Percentiles rank a stretch among this genome's conserved stretches.
These are phyloP conservation scores for Calocybe cyanea DNA, from an alignment of 768 basidiomycete genomes.

Conservation along the genomic window DNA sequence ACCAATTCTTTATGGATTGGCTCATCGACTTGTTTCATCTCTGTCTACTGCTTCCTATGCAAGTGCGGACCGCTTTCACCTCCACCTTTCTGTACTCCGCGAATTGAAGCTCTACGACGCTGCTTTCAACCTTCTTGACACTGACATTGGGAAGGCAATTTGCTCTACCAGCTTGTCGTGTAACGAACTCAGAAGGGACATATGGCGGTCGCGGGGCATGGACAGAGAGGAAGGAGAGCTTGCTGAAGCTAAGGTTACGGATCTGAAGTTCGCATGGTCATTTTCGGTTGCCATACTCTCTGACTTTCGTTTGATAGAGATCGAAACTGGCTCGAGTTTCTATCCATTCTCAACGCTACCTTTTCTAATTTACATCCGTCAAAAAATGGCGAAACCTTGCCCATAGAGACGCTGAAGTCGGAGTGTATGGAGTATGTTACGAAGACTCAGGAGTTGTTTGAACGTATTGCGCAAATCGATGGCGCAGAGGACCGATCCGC, in stretches of 20 bases:
- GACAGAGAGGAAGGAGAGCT: constrained; percentile 57
- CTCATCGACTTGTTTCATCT: constrained; percentile 67
- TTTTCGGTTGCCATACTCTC: background rate
- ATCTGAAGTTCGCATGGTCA: constrained; percentile 49
- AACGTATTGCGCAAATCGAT: constrained; percentile 56
- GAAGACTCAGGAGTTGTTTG: constrained; percentile 50
- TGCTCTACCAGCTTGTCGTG: constrained; percentile 70
- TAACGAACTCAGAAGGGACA: constrained; percentile 70
- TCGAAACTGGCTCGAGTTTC: constrained; percentile 84
- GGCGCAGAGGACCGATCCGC: constrained; percentile 73
- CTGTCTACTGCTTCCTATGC: constrained; percentile 60
- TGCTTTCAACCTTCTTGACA: constrained; percentile 63
- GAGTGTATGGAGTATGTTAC: constrained; percentile 35
- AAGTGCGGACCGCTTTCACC: constrained; percentile 72
- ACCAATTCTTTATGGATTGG: constrained; percentile 68
- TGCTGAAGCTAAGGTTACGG: constrained; percentile 55
- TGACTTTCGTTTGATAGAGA: constrained; percentile 40
- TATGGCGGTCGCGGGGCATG: constrained; percentile 57
- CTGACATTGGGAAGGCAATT: constrained; percentile 62
- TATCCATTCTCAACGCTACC: constrained; percentile 67
- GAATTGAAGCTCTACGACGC: constrained; percentile 69
- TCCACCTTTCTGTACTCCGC: constrained; percentile 68
- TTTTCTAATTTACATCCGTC: constrained; percentile 37
- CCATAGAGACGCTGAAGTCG: constrained; percentile 31
- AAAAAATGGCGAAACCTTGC: constrained; percentile 13